These are phyloP conservation scores for Colletotrichum scovillei DNA, from an alignment of 2,329 filamentous ascomycete species.

Conservation along the genomic window DNA sequence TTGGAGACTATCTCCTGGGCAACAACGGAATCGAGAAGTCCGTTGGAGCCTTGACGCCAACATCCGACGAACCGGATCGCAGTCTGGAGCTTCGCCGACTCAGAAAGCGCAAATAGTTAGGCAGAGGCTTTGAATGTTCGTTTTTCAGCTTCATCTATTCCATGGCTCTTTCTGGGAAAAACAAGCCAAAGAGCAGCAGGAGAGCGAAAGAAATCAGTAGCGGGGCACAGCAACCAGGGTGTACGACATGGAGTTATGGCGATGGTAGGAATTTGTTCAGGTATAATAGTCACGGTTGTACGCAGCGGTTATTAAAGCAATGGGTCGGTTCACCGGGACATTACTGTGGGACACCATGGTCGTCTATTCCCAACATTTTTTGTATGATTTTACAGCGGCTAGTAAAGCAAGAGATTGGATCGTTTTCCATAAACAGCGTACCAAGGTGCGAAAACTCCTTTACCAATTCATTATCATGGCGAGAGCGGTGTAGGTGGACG, in stretches of 20 bases:
- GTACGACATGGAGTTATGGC: slow-evolving; percentile 16
- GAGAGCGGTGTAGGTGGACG: slow-evolving; percentile 56
- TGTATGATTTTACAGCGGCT: neutral
- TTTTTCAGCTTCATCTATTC: slow-evolving; percentile 14
- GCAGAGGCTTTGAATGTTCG: neutral
- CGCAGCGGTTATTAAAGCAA: slow-evolving; percentile 15
- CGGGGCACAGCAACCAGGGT: neutral
- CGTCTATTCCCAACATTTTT: neutral
- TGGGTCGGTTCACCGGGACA: neutral
- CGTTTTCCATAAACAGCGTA: neutral
- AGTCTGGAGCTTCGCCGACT: slow-evolving; percentile 46
- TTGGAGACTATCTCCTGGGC: slow-evolving; percentile 82
- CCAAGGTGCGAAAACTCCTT: slow-evolving; percentile 8
- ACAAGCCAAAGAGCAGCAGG: neutral
- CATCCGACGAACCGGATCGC: slow-evolving; percentile 1
- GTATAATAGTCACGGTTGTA: neutral
- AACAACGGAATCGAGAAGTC: slow-evolving; percentile 72
- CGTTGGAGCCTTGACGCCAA: neutral
- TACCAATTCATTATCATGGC: slow-evolving; percentile 49
- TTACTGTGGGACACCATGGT: neutral
- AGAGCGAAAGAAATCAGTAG: neutral
- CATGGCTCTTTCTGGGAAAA: neutral
- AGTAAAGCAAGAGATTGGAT: neutral
- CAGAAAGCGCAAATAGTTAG: slow-evolving; percentile 41
- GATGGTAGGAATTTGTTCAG: neutral